A percentile compares a stretch with the other conserved stretches of the same genome.
Evolutionary conservation across 768 basidiomycete species (phyloP).

Genomic region (Hygrophorus pudorinus): DNA sequence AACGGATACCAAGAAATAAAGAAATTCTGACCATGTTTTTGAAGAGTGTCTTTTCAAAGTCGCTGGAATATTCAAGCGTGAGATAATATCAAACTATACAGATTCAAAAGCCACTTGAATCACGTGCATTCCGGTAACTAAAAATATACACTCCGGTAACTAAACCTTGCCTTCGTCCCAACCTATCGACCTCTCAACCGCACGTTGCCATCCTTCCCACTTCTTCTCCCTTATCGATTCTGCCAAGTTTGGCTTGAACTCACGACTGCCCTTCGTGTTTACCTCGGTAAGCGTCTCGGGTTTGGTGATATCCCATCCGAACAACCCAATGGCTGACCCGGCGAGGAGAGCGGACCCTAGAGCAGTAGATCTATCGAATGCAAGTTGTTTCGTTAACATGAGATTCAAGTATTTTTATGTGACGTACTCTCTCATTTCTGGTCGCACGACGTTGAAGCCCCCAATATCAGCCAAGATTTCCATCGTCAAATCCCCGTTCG

Average conservation of each 20-base stretch:
- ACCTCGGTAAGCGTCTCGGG: conserved; percentile 81
- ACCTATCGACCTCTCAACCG: conserved; percentile 71
- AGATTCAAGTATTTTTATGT: background rate
- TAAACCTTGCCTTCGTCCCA: conserved; percentile 54
- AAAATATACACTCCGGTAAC: background rate
- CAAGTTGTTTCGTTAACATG: background rate
- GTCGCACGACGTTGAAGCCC: conserved; percentile 85
- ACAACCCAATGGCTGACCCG: conserved; percentile 76
- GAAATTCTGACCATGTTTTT: background rate
- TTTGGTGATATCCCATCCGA: conserved; percentile 83
- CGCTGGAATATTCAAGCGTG: too few relatives aligned
- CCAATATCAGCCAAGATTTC: conserved; percentile 79
- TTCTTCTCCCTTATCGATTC: conserved; percentile 48
- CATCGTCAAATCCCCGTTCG: conserved; percentile 88
- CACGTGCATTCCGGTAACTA: too few relatives aligned
- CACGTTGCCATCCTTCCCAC: conserved; percentile 81
- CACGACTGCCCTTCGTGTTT: conserved; percentile 72
- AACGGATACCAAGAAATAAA: background rate
- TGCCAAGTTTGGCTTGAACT: conserved; percentile 51
- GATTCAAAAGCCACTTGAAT: background rate
- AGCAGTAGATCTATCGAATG: conserved; percentile 70
- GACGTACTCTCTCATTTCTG: conserved; percentile 92
- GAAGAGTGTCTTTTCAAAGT: background rate
- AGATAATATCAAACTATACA: background rate
- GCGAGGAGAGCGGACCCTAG: conserved; percentile 92